Evolutionary conservation across 148 eudicot species (phyloP).

Genomic region (Vaccinium corymbosum): DNA sequence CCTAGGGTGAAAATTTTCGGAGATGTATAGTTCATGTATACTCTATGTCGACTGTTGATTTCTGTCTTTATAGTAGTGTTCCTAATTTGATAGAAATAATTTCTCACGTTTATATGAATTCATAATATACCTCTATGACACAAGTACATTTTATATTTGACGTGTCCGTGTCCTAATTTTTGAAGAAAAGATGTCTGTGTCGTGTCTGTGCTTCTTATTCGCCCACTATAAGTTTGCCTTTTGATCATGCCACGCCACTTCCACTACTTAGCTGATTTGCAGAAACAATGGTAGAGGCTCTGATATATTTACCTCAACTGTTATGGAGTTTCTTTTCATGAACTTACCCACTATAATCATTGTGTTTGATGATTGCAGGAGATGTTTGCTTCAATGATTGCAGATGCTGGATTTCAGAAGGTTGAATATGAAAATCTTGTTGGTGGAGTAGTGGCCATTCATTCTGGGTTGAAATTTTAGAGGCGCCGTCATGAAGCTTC

Average conservation of each 20-base stretch:
- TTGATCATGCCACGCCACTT: background rate
- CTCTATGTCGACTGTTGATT: too few relatives aligned
- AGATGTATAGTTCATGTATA: too few relatives aligned
- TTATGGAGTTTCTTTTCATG: background rate
- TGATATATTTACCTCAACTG: background rate
- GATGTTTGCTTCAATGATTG: constrained; percentile 83
- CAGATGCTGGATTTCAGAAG: constrained; percentile 88
- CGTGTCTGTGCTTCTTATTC: too few relatives aligned
- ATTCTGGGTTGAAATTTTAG: constrained; percentile 84
- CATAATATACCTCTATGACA: too few relatives aligned
- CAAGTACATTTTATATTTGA: too few relatives aligned
- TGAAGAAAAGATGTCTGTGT: too few relatives aligned
- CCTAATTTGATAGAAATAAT: too few relatives aligned
- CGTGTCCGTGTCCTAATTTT: too few relatives aligned
- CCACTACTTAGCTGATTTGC: background rate
- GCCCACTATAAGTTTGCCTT: too few relatives aligned
- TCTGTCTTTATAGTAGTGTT: too few relatives aligned
- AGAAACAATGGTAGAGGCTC: background rate
- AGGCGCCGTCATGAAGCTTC: background rate
- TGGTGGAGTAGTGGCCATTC: constrained; percentile 89
- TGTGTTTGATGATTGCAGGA: constrained; percentile 46
- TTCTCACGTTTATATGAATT: too few relatives aligned
- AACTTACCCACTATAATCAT: background rate
- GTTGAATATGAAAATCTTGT: constrained; percentile 93
- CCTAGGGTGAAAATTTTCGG: too few relatives aligned